Conservation (phyloP, 108 stramenopile genomes). For the Fistulifera pelliculosa region DNA sequence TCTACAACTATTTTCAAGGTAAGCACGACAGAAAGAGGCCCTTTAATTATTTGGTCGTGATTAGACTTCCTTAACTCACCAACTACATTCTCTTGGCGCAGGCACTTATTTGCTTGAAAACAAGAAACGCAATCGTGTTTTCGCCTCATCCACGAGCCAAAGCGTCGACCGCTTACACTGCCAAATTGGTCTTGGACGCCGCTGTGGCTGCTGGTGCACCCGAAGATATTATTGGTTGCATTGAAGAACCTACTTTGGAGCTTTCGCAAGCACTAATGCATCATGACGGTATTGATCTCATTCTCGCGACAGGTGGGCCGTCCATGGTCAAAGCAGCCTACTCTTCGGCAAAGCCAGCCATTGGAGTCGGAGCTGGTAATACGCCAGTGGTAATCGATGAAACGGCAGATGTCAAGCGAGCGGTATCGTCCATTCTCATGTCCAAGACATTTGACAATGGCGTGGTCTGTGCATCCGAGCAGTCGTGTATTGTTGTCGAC, state of each 20-base stretch:
- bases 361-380: too few relatives aligned
- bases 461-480: constrained; percentile 19
- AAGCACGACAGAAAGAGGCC: too few relatives aligned
- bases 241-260: constrained; percentile 10
- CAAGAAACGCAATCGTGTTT: constrained; percentile 12
- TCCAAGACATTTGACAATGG: constrained; percentile 26
- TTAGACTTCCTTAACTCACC: too few relatives aligned
- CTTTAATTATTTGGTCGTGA: too few relatives aligned
- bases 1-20: constrained; percentile 29
- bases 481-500: constrained; percentile 20
- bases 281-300: constrained; percentile 10
- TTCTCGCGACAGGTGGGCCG: constrained; percentile 24
- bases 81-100: neutral
- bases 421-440: constrained; percentile 16
- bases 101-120: neutral
- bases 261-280: constrained; percentile 22
- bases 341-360: constrained; percentile 13
- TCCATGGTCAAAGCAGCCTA: constrained; percentile 28
- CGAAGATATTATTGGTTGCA: constrained; percentile 1
- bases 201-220: constrained; percentile 15
- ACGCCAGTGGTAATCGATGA: constrained; percentile 28
- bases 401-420: constrained; percentile 26
- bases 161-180: constrained; percentile 14
- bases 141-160: constrained; percentile 20
- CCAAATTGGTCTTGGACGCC: constrained; percentile 7